A percentile compares a stretch with the other conserved stretches of the same genome.
These are phyloP conservation scores for Paecilomyces niveus DNA, from an alignment of 2,329 filamentous ascomycete species.

Conservation along the genomic window DNA sequence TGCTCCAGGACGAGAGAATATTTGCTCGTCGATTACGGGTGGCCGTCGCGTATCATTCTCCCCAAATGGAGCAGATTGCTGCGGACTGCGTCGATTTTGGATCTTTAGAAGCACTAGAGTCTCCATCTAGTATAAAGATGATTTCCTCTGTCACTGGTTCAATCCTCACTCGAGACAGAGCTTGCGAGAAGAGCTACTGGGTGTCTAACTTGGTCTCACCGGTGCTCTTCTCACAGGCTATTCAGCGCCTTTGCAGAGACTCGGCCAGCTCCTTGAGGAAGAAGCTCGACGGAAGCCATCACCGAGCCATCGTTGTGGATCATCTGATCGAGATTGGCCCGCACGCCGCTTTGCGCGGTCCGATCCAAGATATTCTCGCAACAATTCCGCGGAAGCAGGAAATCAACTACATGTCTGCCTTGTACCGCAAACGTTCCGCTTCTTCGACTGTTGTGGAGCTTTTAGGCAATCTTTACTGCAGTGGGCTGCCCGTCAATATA, in stretches of 20 bases:
- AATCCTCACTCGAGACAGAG: neutral
- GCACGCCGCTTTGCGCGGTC: conserved; percentile 20
- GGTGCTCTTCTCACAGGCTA: neutral
- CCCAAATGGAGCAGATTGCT: neutral
- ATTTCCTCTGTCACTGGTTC: neutral
- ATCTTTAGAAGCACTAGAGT: neutral
- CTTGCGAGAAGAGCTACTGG: neutral
- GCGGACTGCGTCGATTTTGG: neutral
- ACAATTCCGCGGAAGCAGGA: neutral
- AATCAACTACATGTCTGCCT: neutral
- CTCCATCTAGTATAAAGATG: neutral
- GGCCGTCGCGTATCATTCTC: conserved; percentile 23
- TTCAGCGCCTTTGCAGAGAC: neutral
- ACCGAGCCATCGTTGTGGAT: neutral
- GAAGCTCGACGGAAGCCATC: conserved; percentile 1
- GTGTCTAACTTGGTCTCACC: neutral
- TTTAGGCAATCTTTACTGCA: neutral
- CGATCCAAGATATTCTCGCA: conserved; percentile 14
- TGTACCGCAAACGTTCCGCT: neutral
- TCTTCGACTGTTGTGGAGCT: neutral
- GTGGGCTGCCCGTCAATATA: neutral
- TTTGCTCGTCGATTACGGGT: conserved; percentile 4
- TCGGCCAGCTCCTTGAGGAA: neutral
- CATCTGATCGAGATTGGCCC: conserved; percentile 22
- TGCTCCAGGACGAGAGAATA: neutral